These are phyloP conservation scores for Rhodosporidiobolus odoratus DNA, from an alignment of 768 basidiomycete genomes.

Conservation along the genomic window DNA sequence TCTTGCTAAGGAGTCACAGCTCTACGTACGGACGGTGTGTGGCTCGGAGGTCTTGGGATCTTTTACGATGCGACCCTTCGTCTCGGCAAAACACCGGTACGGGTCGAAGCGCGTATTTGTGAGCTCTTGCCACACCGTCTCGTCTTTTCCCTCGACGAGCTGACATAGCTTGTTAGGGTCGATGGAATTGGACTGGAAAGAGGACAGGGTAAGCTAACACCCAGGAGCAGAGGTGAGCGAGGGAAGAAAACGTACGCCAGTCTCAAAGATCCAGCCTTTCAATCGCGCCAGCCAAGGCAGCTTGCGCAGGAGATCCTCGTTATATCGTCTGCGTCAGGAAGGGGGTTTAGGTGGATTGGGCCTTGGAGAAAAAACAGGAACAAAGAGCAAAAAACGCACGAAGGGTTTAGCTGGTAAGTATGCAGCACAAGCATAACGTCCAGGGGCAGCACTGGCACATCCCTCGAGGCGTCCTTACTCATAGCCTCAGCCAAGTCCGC, in stretches of 20 bases:
- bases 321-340: not conserved
- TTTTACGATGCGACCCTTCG: not conserved
- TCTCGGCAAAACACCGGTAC: not conserved
- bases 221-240: not conserved
- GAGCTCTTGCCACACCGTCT: not conserved
- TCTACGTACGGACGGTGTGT: not conserved
- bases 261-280: not conserved
- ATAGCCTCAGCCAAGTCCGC: not conserved
- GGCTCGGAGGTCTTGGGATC: not conserved
- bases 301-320: not conserved
- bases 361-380: no score
- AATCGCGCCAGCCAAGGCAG: not conserved
- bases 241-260: not conserved
- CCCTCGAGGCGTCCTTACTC: no score
- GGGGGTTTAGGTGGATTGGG: no score
- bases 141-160: not conserved
- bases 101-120: slow-evolving; percentile 30
- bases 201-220: no score
- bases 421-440: slow-evolving; percentile 40
- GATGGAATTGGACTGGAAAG: not conserved
- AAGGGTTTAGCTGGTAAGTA: slow-evolving; percentile 36
- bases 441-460: slow-evolving; percentile 26
- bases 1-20: not conserved
- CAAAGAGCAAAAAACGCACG: not conserved
- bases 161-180: not conserved